Conservation (phyloP, 2,329 filamentous ascomycete species). For the Aspergillus pseudoviridinutans region DNA sequence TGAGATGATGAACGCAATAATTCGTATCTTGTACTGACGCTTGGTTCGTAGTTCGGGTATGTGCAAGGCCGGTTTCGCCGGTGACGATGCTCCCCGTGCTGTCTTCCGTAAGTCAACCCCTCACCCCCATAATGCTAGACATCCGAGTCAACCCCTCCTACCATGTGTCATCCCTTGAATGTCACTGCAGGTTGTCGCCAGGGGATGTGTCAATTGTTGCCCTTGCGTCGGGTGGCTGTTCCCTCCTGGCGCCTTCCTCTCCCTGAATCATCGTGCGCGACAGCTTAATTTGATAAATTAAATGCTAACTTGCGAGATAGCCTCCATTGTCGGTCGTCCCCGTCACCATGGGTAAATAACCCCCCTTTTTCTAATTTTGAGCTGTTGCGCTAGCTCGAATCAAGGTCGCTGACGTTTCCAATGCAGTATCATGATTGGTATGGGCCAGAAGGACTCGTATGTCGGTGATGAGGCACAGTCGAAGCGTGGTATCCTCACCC, state of each 20-base stretch:
- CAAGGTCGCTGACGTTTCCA: slow-evolving; percentile 30
- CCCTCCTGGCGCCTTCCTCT: neutral
- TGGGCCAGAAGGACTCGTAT: slow-evolving; percentile 99
- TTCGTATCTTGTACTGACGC: slow-evolving; percentile 18
- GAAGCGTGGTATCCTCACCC: slow-evolving; percentile 99
- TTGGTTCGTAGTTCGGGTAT: slow-evolving; percentile 80
- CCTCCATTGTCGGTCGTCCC: slow-evolving; percentile 98
- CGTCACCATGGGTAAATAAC: slow-evolving; percentile 96
- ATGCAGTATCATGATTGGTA: slow-evolving; percentile 98
- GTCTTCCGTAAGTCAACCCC: slow-evolving; percentile 89
- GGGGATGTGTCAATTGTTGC: slow-evolving; percentile 1
- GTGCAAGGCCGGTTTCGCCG: slow-evolving; percentile 99
- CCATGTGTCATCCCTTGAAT: neutral
- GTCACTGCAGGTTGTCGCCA: neutral
- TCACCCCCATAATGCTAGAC: slow-evolving; percentile 21
- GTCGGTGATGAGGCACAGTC: slow-evolving; percentile 99
- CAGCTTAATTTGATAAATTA: slow-evolving; percentile 1
- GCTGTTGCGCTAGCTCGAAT: slow-evolving; percentile 3
- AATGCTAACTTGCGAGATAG: slow-evolving; percentile 47
- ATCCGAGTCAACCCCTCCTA: slow-evolving; percentile 12
- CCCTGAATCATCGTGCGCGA: neutral
- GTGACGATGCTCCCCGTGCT: slow-evolving; percentile 99
- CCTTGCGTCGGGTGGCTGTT: slow-evolving; percentile 24
- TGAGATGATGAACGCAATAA: neutral
- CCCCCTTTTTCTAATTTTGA: slow-evolving; percentile 7